Base-by-base conservation (phyloP, 2,329 filamentous ascomycete genomes). In the Neopestalotiopsis sp. region DNA sequence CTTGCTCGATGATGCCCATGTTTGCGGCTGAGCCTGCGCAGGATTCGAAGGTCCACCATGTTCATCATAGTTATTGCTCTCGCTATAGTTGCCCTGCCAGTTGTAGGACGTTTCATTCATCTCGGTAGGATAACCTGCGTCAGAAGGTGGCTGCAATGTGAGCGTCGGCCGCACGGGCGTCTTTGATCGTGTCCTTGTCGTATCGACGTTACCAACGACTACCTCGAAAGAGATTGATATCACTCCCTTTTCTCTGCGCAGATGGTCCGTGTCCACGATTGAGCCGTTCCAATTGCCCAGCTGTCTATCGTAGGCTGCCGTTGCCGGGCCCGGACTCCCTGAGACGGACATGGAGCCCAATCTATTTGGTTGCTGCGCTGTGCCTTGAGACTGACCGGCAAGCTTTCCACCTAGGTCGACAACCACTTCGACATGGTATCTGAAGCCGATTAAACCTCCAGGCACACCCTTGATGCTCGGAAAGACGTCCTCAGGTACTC, bases 401-500 rank as follows among this genome's bases (percentile, higher is more conserved):
- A 98, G 83, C 77, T 94, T 96, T 49, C 95, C 95, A 61, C 96
- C 95, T 0, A 98, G 86, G 77, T 99, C 96, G 28, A 98, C 89
- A 34, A 98, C 91, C 2, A 98, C 93, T 79, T 99, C 96, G 24
- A 98, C 88, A 73, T 95, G 93, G 77, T 99, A 98, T 73, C 92
- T 94, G 83, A 99, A 98, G 74, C 91, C 94, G 72, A 99, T 96
- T 91, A 98, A 96, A 42, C 93, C 91, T 3, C 95, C 94, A 0
- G 96, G 96, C 0, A 98, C 94, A 67, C 91, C 91, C 34, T 90
- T 90, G 71, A 98, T 98, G 2, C 95, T 97, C 0, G 96, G 95
- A 74, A 98, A 98, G 0, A 91, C 90, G 76, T 97, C 94, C 71
- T 97, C 94, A 0, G 96, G 96, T 2, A 98, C 89, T 73, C 94